Base-by-base conservation (phyloP, 2,329 filamentous ascomycete species). In the Colletotrichum sansevieriae region DNA sequence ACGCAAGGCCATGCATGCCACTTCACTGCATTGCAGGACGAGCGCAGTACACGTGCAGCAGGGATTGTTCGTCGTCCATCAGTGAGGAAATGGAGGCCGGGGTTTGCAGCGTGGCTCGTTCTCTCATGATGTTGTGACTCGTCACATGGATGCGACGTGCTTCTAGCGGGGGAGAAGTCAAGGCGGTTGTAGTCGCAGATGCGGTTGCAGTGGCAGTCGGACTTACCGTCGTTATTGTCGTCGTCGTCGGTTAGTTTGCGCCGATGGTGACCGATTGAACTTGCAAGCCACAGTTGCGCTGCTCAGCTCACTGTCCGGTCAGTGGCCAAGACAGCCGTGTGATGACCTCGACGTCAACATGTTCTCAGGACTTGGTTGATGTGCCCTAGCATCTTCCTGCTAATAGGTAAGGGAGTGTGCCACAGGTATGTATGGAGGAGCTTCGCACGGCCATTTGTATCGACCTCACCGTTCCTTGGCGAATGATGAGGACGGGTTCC, bases 41-140 rank as follows among this genome's bases (percentile, higher is more conserved):
- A 62, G 57, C 49, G 57, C 57, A 18, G 39, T 39, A 55, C 18
- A 47, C n/a, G 35, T n/a, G 52, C 35, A 18, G 55, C 22, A 63
- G 18, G 44, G 47, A 15, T 18, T 12, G 11, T 33, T 51, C 33
- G 35, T 22, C 22, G 20, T 51, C 11, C 41, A 25, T 39, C 41
- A 44, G 18, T 35, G 18, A 55, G 29, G 20, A 35, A 18, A 15
- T 18, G 4, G 25, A 29, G 18, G 35, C 13, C 25, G 41, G 47
- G 20, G 25, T 54, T 35, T 54, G 57, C 57, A 65, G 37, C 43
- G 43, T 43, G 37, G 22, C 59, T 33, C 25, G 44, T 57, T 51
- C 65, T 64, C 59, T 67, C 64, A 65, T 54, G 54, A 64, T 41
- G 61, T 35, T 20, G 64, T 63, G 52, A 63, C 43, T 63, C 51